A percentile compares a stretch with the other conserved stretches of the same genome.
phyloP scores from a whole-genome alignment of 192 early-diverging fungal species.

The Rhizophlyctis rosea region DNA sequence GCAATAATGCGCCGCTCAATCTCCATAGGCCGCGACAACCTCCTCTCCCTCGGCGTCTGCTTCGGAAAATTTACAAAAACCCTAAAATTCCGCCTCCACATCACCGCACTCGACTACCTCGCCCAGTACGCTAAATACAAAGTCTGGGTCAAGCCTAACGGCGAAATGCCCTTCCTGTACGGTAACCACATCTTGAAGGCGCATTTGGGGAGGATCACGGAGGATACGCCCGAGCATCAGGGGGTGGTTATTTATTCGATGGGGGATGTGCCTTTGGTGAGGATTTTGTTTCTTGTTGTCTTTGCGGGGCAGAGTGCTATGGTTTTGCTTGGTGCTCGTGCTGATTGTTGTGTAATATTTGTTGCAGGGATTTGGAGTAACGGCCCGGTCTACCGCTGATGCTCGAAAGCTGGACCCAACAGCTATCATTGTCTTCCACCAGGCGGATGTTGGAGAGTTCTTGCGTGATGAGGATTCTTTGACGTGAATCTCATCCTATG shows the following conservation, averaged over 20 bases:
- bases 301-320: too few species aligned
- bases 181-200: slow-evolving; percentile 98
- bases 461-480: slow-evolving; percentile 52
- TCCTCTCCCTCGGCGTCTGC: slow-evolving; percentile 90
- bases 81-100: slow-evolving; percentile 91
- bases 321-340: too few species aligned
- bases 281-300: too few species aligned
- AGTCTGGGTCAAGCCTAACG: slow-evolving; percentile 98
- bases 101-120: slow-evolving; percentile 88
- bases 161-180: slow-evolving; percentile 98
- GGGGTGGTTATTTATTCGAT: slow-evolving; percentile 94
- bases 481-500: too few species aligned
- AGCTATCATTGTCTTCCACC: slow-evolving; percentile 91
- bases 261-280: slow-evolving; percentile 78
- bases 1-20: slow-evolving; percentile 85
- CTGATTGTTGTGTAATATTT: too few species aligned
- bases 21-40: slow-evolving; percentile 77
- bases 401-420: slow-evolving; percentile 92
- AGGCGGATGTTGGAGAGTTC: slow-evolving; percentile 98
- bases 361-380: slow-evolving; percentile 99
- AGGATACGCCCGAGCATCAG: slow-evolving; percentile 97
- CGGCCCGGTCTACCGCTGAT: slow-evolving; percentile 88
- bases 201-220: slow-evolving; percentile 93
- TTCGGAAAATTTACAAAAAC: slow-evolving; percentile 99
- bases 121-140: slow-evolving; percentile 98